Conservation (phyloP, 305 asterid genomes). For the Vinca major region DNA sequence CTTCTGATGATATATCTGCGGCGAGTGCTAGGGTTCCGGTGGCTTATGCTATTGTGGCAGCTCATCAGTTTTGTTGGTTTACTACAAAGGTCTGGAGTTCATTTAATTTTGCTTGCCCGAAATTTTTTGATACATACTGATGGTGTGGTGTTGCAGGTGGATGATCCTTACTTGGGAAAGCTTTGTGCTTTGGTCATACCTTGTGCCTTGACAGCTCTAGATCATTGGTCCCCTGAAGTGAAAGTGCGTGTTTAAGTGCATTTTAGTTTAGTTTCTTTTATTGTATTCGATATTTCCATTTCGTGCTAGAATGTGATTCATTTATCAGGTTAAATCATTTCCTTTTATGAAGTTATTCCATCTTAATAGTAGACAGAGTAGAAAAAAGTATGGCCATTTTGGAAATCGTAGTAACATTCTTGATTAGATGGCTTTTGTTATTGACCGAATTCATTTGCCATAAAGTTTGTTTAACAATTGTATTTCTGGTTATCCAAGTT, state of each 20-base stretch:
- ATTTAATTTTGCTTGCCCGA: not conserved
- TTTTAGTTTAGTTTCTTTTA: constrained; percentile 1
- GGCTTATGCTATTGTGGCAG: constrained; percentile 69
- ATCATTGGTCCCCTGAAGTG: constrained; percentile 95
- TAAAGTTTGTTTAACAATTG: not conserved
- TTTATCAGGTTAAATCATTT: not conserved
- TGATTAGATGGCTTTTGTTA: not conserved
- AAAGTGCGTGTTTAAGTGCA: constrained; percentile 41
- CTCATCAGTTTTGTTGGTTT: constrained; percentile 79
- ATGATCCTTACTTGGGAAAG: constrained; percentile 58
- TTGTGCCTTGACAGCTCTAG: constrained; percentile 77
- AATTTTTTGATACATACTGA: not conserved
- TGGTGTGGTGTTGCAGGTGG: constrained; percentile 37
- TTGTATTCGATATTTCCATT: constrained; percentile 7
- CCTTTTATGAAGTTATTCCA: not conserved
- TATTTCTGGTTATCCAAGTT: not conserved
- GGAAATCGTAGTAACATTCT: too few relatives aligned
- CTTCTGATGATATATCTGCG: constrained; percentile 55
- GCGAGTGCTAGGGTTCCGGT: constrained; percentile 74
- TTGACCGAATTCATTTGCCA: not conserved
- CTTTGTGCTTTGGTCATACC: constrained; percentile 73
- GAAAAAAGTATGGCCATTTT: not conserved
- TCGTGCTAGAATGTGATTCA: not conserved
- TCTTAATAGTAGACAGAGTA: not conserved
- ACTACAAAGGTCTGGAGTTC: constrained; percentile 47